Evolutionary conservation across 2,329 filamentous ascomycete genomes (phyloP), one percentile per base, ranked within the genome.

Genomic region (Pseudogymnoascus sp.): DNA sequence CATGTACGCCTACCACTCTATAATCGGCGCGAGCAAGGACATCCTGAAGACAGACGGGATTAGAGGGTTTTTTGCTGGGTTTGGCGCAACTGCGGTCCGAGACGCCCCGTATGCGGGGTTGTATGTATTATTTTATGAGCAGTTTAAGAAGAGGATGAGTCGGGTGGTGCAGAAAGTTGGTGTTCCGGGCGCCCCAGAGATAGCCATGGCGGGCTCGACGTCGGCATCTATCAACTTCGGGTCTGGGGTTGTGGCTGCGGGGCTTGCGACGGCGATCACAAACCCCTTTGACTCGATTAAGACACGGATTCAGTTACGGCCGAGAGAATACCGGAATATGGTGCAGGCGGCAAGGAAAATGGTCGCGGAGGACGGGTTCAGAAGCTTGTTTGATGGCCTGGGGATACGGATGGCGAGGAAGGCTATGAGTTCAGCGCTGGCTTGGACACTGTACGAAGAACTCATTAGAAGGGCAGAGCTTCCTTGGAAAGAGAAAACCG

Each of bases 281-380:
- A 99, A 99, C 73, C 94, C 94, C 0, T 97, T 97, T 70, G 94
- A 99, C 74, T 92, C 92, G 0, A 86, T 97, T 74, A 99, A 99
- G 78, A 99, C 94, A 21, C 80, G 94, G 58, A 85, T 99, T 67
- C 94, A 99, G 76, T 80, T 99, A 35, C 90, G 95, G 78, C 94
- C 94, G 3, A 79, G 79, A 5, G 81, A 84, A 62, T 99, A 97
- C 71, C 80, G 81, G 35, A 97, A 97, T 70, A 90, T 93, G 81
- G 74, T 89, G 66, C 85, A 89, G 64, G 91, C 92, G 0, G 85
- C 82, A 40, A 82, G 79, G 69, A 81, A 85, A 71, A 96, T 99
- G 88, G 73, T 97, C 3, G 75, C 77, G 1, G 88, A 96, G 68
- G 93, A 97, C 65, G 93, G 93, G 0, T 68, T 89, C 17, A 81